These are phyloP conservation scores for Yamadazyma buinensis DNA, from an alignment of 1,139 yeast species.

Conservation along the genomic window DNA sequence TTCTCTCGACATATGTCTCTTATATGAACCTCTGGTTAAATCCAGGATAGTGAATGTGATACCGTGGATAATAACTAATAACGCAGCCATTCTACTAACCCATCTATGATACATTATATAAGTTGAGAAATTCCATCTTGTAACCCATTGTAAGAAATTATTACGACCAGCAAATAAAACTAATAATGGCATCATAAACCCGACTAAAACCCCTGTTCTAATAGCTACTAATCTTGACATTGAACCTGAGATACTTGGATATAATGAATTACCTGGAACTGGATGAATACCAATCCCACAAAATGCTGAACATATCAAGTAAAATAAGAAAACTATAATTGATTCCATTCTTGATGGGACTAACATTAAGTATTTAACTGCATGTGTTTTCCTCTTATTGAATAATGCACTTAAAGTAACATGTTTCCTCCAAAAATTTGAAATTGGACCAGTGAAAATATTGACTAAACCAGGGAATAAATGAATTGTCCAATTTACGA, in stretches of 20 bases:
- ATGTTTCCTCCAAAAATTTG: constrained; percentile 27
- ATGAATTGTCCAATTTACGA: constrained; percentile 42
- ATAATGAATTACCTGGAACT: constrained; percentile 21
- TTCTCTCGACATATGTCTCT: constrained; percentile 21
- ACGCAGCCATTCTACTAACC: constrained; percentile 23
- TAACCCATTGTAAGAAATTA: constrained; percentile 29
- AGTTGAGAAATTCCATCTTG: constrained; percentile 29
- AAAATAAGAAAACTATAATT: constrained; percentile 33
- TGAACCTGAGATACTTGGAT: constrained; percentile 12
- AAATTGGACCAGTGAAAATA: constrained; percentile 21
- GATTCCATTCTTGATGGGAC: constrained; percentile 30
- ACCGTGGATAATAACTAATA: constrained; percentile 23
- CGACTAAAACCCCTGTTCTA: constrained; percentile 28
- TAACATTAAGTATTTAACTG: constrained; percentile 17
- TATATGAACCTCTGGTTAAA: constrained; percentile 14
- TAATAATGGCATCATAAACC: constrained; percentile 22
- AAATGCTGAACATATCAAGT: constrained; percentile 42
- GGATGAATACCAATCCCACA: constrained; percentile 20
- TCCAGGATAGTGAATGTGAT: constrained; percentile 18
- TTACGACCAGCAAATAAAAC: constrained; percentile 32
- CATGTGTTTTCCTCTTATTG: constrained; percentile 21
- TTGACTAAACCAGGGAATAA: constrained; percentile 25
- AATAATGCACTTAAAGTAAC: constrained; percentile 32
- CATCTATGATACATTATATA: constrained; percentile 29
- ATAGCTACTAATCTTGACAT: constrained; percentile 21